Percentiles rank a stretch among this genome's conserved stretches.
Evolutionary conservation across 805 yeast species (phyloP).

Genomic region (Candida parachauliodes): DNA sequence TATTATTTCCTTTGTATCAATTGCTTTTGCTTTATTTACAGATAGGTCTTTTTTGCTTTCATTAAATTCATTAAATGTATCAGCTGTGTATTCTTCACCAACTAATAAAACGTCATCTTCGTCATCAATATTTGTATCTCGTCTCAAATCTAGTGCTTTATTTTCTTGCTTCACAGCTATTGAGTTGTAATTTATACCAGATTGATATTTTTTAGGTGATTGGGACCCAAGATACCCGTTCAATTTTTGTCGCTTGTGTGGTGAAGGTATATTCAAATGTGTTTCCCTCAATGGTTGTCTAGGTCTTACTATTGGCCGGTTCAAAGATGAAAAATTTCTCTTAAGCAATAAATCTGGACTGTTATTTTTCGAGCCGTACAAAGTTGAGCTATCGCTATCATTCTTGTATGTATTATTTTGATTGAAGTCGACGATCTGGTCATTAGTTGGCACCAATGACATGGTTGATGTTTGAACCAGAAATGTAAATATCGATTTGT

Average conservation of each 20-base stretch:
- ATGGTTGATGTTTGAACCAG: not conserved
- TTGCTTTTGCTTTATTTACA: too few relatives aligned
- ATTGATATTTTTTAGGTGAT: too few relatives aligned
- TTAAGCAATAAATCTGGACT: constrained; percentile 5
- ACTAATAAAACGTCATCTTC: constrained; percentile 1
- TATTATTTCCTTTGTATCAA: too few relatives aligned
- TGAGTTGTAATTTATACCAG: too few relatives aligned
- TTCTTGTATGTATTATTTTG: not conserved
- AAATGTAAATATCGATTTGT: not conserved
- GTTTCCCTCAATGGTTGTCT: constrained; percentile 41
- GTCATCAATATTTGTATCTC: not conserved
- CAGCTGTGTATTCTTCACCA: constrained; percentile 1
- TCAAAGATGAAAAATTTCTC: constrained; percentile 10
- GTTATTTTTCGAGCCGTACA: not conserved
- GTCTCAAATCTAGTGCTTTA: too few relatives aligned
- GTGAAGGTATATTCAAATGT: constrained; percentile 36
- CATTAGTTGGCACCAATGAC: constrained; percentile 1
- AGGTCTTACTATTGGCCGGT: constrained; percentile 5
- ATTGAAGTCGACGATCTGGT: not conserved
- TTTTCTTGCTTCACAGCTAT: not conserved
- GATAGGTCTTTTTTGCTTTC: constrained; percentile 2
- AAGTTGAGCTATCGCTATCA: not conserved
- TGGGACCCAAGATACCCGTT: too few relatives aligned
- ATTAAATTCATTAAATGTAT: not conserved
- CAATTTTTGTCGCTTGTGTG: constrained; percentile 30